These are phyloP conservation scores for Parasitella parasitica DNA, from an alignment of 371 early-diverging fungal genomes.

Conservation along the genomic window DNA sequence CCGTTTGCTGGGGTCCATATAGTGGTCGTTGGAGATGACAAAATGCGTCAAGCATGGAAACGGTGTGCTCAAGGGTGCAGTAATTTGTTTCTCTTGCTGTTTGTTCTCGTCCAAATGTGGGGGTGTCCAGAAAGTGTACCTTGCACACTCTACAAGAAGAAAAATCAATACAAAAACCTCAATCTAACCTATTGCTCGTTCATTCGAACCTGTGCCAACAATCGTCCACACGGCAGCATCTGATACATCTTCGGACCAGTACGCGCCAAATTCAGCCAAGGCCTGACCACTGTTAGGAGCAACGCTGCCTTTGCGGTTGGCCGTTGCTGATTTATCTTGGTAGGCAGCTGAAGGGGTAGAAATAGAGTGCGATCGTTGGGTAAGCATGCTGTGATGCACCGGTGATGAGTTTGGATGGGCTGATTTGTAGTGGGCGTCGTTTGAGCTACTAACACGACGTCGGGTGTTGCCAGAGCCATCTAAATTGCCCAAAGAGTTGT, in stretches of 20 bases:
- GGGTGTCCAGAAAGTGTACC: conserved; percentile 70
- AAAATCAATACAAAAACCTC: too few relatives aligned
- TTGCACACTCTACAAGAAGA: conserved; percentile 56
- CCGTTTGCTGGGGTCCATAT: background rate
- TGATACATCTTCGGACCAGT: conserved; percentile 82
- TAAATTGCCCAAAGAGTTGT: background rate
- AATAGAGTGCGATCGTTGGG: conserved; percentile 16
- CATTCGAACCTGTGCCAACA: conserved; percentile 66
- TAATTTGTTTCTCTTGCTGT: conserved; percentile 9
- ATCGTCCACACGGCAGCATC: conserved; percentile 91
- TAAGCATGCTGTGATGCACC: background rate
- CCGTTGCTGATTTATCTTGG: background rate
- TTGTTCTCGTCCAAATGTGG: conserved; percentile 12
- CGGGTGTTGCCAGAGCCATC: conserved; percentile 12
- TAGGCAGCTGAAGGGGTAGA: conserved; percentile 5
- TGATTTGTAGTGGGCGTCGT: conserved; percentile 26
- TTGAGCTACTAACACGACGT: conserved; percentile 39
- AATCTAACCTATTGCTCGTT: background rate
- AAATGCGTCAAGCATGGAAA: conserved; percentile 18
- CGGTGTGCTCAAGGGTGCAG: conserved; percentile 18
- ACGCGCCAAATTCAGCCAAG: conserved; percentile 29
- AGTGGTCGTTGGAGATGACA: background rate
- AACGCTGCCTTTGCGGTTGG: conserved; percentile 16
- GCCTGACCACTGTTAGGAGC: background rate
- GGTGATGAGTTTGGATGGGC: background rate